Percentiles rank a stretch among this genome's conserved stretches.
Evolutionary conservation across 129 eudicot genomes (phyloP).

Genomic region (Apium graveolens): DNA sequence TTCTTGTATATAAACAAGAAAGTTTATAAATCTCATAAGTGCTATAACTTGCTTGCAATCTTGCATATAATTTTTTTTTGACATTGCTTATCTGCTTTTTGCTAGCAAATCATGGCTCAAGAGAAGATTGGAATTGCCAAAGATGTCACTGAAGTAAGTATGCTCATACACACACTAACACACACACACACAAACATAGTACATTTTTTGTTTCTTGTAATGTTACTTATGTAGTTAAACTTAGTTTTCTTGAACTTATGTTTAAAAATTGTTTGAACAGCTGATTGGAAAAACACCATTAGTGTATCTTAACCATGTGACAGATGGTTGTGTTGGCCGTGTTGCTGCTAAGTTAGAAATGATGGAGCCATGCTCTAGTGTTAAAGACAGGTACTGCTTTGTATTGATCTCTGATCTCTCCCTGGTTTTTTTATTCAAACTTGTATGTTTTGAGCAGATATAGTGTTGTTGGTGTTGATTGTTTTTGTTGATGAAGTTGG

Average conservation of each 20-base stretch:
- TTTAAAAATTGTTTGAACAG: slow-evolving; percentile 21
- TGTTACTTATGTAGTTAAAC: neutral
- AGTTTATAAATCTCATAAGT: neutral
- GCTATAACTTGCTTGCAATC: too few relatives aligned
- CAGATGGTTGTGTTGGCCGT: slow-evolving; percentile 78
- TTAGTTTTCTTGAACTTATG: neutral
- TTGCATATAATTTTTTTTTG: neutral
- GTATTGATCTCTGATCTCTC: too few relatives aligned
- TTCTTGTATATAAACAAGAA: too few relatives aligned
- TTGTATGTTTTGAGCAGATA: too few relatives aligned
- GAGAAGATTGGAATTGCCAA: slow-evolving; percentile 57
- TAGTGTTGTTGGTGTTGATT: too few relatives aligned
- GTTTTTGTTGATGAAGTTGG: too few relatives aligned
- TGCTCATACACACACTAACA: neutral
- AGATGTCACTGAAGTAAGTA: slow-evolving; percentile 81
- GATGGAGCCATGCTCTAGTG: slow-evolving; percentile 94
- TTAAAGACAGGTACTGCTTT: slow-evolving; percentile 71
- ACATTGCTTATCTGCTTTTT: neutral
- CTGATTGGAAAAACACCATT: slow-evolving; percentile 80
- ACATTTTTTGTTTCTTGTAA: neutral
- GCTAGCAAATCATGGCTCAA: slow-evolving; percentile 38
- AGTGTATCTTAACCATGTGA: slow-evolving; percentile 66
- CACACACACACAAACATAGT: neutral
- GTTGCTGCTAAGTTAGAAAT: slow-evolving; percentile 72
- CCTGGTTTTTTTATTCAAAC: too few relatives aligned